Conservation (phyloP, 2,329 filamentous ascomycete species). For the Ascochyta lentis region DNA sequence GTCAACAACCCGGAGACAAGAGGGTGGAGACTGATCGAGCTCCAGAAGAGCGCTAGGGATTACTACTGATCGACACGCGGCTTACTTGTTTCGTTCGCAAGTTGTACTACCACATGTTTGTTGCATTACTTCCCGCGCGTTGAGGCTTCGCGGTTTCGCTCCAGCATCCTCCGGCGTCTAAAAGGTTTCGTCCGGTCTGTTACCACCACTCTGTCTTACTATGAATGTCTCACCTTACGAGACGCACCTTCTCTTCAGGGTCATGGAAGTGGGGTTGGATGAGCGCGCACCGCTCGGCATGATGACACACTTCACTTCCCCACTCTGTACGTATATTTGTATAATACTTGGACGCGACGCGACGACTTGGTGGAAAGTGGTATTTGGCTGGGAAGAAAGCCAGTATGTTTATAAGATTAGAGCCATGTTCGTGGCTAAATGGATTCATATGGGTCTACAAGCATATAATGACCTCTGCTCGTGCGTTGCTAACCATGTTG, state of each 20-base stretch:
- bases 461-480: not conserved
- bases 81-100: conserved; percentile 3
- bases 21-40: conserved; percentile 96
- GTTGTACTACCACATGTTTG: conserved; percentile 29
- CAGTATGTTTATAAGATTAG: conserved; percentile 8
- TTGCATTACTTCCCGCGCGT: conserved; percentile 21
- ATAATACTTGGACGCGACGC: conserved; percentile 7
- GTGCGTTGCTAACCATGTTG: not conserved
- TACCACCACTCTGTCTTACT: conserved; percentile 21
- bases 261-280: conserved; percentile 18
- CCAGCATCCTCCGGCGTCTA: conserved; percentile 44
- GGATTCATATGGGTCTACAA: not conserved
- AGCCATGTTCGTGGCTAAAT: not conserved
- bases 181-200: conserved; percentile 28
- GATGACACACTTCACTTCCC: conserved; percentile 30
- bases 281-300: conserved; percentile 23
- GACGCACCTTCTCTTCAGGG: conserved; percentile 17
- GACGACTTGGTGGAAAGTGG: not conserved
- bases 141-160: conserved; percentile 20
- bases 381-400: not conserved
- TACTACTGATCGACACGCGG: conserved; percentile 67
- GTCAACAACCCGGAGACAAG: conserved; percentile 96
- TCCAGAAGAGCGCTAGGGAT: conserved; percentile 97
- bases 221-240: conserved; percentile 13
- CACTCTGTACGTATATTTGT: conserved; percentile 38